These are phyloP conservation scores for Capronia coronata DNA, from an alignment of 2,329 filamentous ascomycete species.

Conservation along the genomic window DNA sequence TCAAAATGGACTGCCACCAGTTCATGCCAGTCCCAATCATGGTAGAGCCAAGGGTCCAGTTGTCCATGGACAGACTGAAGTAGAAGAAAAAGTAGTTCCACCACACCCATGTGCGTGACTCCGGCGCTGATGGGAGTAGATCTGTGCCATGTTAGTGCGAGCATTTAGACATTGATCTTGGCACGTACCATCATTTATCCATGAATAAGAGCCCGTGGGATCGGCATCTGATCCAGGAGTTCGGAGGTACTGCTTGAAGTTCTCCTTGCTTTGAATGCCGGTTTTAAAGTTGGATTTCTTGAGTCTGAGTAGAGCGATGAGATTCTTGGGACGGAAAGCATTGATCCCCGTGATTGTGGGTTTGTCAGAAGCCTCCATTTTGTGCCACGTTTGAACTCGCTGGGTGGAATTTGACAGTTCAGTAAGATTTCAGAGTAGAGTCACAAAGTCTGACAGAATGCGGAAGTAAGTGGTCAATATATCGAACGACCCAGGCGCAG, in stretches of 20 bases:
- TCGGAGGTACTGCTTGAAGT: conserved; percentile 9
- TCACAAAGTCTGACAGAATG: no score
- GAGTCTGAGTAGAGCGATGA: not conserved
- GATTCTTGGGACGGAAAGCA: conserved; percentile 10
- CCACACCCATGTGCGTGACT: conserved; percentile 38
- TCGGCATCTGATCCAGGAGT: conserved; percentile 7
- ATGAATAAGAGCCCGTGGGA: conserved; percentile 4
- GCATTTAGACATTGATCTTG: no score
- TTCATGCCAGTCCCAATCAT: conserved; percentile 42
- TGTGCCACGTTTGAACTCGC: not conserved
- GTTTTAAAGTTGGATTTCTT: conserved; percentile 9
- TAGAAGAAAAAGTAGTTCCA: conserved; percentile 40
- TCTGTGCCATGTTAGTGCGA: not conserved
- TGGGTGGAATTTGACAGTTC: not conserved
- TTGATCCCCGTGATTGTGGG: conserved; percentile 9
- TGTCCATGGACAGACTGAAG: conserved; percentile 37
- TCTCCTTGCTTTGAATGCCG: conserved; percentile 10
- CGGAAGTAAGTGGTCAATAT: no score
- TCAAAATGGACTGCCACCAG: conserved; percentile 43
- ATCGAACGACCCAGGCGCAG: no score
- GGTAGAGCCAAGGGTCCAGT: conserved; percentile 39
- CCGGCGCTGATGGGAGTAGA: conserved; percentile 33
- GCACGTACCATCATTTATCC: conserved; percentile 9
- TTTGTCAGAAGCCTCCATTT: not conserved
- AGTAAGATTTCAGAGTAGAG: no score